Conservation (phyloP, 805 yeast species). For the Sugiyamaella boreocaroliniensis region DNA sequence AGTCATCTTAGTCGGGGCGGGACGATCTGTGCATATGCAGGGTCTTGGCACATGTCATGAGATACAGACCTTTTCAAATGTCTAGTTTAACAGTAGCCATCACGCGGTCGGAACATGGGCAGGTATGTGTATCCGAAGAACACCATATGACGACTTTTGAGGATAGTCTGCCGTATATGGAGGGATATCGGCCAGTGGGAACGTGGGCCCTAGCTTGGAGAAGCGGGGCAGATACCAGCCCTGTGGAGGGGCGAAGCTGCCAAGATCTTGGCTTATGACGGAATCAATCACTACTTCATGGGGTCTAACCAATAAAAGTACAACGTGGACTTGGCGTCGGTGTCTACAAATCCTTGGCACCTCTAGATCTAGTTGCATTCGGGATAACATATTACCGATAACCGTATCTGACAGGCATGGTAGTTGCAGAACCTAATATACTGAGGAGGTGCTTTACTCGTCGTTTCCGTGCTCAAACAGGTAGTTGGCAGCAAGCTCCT, state of each 20-base stretch:
- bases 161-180: not conserved
- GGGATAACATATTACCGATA: not conserved
- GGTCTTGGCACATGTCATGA: not conserved
- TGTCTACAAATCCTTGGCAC: not conserved
- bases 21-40: not conserved
- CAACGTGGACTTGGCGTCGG: not conserved
- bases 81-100: no score
- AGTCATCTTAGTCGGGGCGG: not conserved
- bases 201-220: not conserved
- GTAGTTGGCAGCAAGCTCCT: constrained; percentile 91
- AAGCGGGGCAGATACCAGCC: no score
- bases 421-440: not conserved
- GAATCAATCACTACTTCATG: not conserved
- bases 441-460: constrained; percentile 9
- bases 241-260: not conserved
- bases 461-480: constrained; percentile 48
- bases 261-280: not conserved
- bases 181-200: not conserved
- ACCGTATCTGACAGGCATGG: not conserved
- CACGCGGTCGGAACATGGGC: not conserved
- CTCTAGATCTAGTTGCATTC: not conserved
- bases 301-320: not conserved
- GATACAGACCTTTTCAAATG: no score
- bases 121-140: no score
- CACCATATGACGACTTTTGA: no score